These are phyloP conservation scores for Yamadazyma endophytica DNA, from an alignment of 805 yeast species.

Conservation along the genomic window DNA sequence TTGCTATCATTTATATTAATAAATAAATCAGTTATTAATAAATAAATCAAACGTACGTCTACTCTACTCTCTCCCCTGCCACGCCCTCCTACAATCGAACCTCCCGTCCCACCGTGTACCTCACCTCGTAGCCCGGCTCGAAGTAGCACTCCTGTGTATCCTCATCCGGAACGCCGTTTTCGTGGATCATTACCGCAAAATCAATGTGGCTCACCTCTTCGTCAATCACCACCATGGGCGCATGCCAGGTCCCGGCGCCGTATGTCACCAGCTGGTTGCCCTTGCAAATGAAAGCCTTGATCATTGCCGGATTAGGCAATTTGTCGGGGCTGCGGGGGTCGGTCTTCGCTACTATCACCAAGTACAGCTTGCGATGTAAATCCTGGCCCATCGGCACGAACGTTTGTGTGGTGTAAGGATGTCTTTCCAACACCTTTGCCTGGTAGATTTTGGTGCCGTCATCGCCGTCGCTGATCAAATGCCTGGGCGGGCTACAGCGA, in stretches of 20 bases:
- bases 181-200: conserved; percentile 86
- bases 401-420: conserved; percentile 85
- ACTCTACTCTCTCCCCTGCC: too few species aligned
- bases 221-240: conserved; percentile 88
- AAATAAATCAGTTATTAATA: neutral
- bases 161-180: conserved; percentile 72
- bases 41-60: too few species aligned
- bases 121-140: conserved; percentile 50
- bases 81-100: conserved; percentile 13
- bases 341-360: conserved; percentile 75
- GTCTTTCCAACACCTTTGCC: conserved; percentile 79
- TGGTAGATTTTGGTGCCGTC: conserved; percentile 30
- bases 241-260: conserved; percentile 88
- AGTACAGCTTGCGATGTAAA: conserved; percentile 47
- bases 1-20: conserved; percentile 1
- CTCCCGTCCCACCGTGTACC: conserved; percentile 14
- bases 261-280: conserved; percentile 91
- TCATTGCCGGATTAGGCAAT: conserved; percentile 57
- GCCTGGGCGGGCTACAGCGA: conserved; percentile 74
- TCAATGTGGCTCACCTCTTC: conserved; percentile 51
- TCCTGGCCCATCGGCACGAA: conserved; percentile 84
- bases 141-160: conserved; percentile 80
- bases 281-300: conserved; percentile 67
- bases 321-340: conserved; percentile 29
- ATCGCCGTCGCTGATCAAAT: conserved; percentile 35